These are phyloP conservation scores for Magnusiomyces paraingens DNA, from an alignment of 1,139 yeast genomes.

Conservation along the genomic window DNA sequence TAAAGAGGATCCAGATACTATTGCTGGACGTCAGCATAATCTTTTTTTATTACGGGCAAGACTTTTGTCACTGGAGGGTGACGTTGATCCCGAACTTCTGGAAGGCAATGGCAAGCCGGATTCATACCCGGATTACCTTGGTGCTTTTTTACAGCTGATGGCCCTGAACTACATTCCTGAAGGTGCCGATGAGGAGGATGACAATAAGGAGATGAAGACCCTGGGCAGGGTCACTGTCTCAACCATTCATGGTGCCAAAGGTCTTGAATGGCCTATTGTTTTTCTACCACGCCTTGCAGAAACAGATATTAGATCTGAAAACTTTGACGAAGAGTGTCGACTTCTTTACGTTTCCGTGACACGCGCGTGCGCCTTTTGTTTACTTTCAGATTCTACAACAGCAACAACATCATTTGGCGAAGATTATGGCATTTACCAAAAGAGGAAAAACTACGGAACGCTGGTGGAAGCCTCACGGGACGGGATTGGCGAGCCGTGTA, in stretches of 20 bases:
- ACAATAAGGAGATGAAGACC: background rate
- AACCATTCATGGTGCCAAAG: constrained; percentile 87
- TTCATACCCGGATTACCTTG: constrained; percentile 6
- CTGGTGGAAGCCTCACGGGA: no score
- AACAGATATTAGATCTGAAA: constrained; percentile 36
- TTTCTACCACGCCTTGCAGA: constrained; percentile 68
- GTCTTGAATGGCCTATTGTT: constrained; percentile 85
- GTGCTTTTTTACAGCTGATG: constrained; percentile 4
- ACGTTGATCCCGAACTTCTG: constrained; percentile 1
- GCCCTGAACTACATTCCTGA: background rate
- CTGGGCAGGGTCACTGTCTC: constrained; percentile 33
- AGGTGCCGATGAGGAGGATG: background rate
- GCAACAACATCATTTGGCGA: no score
- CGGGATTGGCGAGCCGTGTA: no score
- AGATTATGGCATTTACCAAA: no score
- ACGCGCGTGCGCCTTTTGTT: constrained; percentile 43
- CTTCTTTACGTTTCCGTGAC: constrained; percentile 80
- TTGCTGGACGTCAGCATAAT: background rate
- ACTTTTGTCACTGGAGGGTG: no score
- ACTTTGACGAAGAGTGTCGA: constrained; percentile 55
- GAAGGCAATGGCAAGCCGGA: constrained; percentile 11
- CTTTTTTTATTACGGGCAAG: background rate
- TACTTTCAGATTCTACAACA: background rate
- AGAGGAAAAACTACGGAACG: no score
- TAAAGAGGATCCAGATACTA: background rate